Evolutionary conservation across 202 grass and related monocot genomes (phyloP).

Genomic region (Cymbopogon flexuosus): DNA sequence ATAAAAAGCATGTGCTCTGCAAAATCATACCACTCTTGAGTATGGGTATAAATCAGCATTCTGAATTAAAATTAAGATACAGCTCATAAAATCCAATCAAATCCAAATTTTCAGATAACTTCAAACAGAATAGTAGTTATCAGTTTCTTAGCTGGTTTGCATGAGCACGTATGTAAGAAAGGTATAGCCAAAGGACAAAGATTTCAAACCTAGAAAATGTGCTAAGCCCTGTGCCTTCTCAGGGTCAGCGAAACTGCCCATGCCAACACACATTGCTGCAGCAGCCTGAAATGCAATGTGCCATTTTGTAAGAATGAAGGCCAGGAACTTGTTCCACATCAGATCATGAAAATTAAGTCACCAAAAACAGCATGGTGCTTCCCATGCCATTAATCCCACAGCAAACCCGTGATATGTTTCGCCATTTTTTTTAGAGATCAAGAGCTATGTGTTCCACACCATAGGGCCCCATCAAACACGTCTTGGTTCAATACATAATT

Average conservation of each 20-base stretch:
- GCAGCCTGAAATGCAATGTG: constrained; percentile 58
- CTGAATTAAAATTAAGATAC: constrained; percentile 2
- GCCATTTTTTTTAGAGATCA: no score
- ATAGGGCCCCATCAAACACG: not conserved
- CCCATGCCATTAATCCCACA: not conserved
- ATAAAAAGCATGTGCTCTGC: constrained; percentile 99
- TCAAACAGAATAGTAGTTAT: constrained; percentile 19
- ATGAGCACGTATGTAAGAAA: not conserved
- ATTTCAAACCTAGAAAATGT: constrained; percentile 86
- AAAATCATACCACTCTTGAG: constrained; percentile 28
- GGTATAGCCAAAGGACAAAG: not conserved
- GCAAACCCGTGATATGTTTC: not conserved
- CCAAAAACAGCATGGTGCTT: not conserved
- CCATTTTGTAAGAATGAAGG: constrained; percentile 11
- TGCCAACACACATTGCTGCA: constrained; percentile 87
- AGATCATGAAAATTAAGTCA: not conserved
- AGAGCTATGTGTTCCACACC: not conserved
- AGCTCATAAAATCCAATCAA: not conserved
- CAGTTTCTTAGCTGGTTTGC: not conserved
- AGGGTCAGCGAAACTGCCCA: constrained; percentile 89
- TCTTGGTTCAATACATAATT: not conserved
- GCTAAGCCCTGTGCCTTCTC: constrained; percentile 75
- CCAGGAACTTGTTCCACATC: not conserved
- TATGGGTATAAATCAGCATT: not conserved
- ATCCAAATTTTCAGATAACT: constrained; percentile 15